Percentiles rank a stretch among this genome's conserved stretches.
Conservation (phyloP, 2,329 filamentous ascomycete genomes). For the Cordyceps farinosa region DNA sequence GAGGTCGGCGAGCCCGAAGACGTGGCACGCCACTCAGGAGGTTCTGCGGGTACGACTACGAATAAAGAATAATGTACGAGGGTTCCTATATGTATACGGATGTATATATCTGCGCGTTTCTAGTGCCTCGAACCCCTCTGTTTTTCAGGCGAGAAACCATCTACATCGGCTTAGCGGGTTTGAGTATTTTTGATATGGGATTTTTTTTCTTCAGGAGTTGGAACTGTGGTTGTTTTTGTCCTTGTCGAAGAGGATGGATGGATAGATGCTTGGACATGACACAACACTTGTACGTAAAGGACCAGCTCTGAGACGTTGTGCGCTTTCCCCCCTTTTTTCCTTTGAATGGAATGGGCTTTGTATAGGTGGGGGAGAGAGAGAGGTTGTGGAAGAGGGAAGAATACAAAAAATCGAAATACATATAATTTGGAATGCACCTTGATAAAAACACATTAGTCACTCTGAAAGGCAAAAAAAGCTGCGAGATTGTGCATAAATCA, state of each 20-base stretch:
- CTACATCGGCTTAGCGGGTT: slow-evolving; percentile 6
- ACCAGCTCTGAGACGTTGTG: too few species aligned
- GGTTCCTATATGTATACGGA: slow-evolving; percentile 22
- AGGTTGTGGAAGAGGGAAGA: too few species aligned
- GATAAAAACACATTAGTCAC: too few species aligned
- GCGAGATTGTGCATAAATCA: too few species aligned
- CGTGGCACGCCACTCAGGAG: neutral
- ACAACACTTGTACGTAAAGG: neutral
- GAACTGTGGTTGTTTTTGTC: neutral
- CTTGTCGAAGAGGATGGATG: neutral
- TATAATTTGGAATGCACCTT: neutral
- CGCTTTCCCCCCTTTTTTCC: neutral
- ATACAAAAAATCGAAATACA: too few species aligned
- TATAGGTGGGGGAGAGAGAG: too few species aligned
- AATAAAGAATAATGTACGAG: slow-evolving; percentile 15
- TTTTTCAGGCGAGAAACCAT: neutral
- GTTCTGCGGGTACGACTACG: slow-evolving; percentile 6
- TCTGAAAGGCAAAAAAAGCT: too few species aligned
- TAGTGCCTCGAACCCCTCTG: neutral
- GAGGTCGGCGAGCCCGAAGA: neutral
- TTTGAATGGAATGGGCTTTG: neutral
- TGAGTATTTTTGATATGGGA: neutral
- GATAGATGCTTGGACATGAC: neutral
- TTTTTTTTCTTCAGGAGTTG: neutral
- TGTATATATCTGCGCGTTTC: slow-evolving; percentile 29